A percentile compares a stretch with the other conserved stretches of the same genome.
Evolutionary conservation across 1,284 basidiomycete species (phyloP).

Genomic region (Sporisorium reilianum): DNA sequence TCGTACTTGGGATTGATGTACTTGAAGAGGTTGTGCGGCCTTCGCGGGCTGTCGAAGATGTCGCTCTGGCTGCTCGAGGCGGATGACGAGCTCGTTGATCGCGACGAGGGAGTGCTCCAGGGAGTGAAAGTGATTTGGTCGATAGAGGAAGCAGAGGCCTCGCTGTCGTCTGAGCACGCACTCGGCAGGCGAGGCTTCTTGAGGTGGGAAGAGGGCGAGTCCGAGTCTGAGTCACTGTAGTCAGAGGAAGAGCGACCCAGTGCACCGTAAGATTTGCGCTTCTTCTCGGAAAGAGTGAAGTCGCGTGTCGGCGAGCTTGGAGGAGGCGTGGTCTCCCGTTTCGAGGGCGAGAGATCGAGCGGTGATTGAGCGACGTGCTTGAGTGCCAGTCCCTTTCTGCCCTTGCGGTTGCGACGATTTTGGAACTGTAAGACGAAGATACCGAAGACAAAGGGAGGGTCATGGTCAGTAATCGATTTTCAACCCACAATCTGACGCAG

Average conservation of each 20-base stretch:
- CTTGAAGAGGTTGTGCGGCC: slow-evolving; percentile 22
- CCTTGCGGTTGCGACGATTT: slow-evolving; percentile 57
- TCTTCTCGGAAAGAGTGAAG: slow-evolving; percentile 22
- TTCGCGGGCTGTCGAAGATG: slow-evolving; percentile 22
- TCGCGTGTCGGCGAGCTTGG: slow-evolving; percentile 7
- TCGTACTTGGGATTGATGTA: slow-evolving; percentile 16
- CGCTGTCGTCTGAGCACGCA: slow-evolving; percentile 6
- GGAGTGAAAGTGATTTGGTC: slow-evolving; percentile 16
- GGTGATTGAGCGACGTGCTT: not conserved
- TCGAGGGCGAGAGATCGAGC: not conserved
- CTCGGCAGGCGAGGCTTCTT: slow-evolving; percentile 33
- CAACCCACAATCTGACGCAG: not conserved
- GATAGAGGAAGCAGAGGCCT: slow-evolving; percentile 11
- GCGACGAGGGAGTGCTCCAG: slow-evolving; percentile 31
- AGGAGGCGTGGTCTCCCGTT: not conserved
- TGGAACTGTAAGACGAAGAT: slow-evolving; percentile 45
- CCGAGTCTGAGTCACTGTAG: slow-evolving; percentile 8
- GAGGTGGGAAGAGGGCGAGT: slow-evolving; percentile 6
- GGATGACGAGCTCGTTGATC: slow-evolving; percentile 26
- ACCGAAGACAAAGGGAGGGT: not conserved
- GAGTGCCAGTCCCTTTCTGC: slow-evolving; percentile 8
- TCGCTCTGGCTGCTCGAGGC: slow-evolving; percentile 21
- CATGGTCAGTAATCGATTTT: not conserved
- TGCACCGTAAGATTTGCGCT: slow-evolving; percentile 36
- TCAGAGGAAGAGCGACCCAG: slow-evolving; percentile 12